Conservation (phyloP, 2,329 filamentous ascomycete species). For the Exophiala mesophila region DNA sequence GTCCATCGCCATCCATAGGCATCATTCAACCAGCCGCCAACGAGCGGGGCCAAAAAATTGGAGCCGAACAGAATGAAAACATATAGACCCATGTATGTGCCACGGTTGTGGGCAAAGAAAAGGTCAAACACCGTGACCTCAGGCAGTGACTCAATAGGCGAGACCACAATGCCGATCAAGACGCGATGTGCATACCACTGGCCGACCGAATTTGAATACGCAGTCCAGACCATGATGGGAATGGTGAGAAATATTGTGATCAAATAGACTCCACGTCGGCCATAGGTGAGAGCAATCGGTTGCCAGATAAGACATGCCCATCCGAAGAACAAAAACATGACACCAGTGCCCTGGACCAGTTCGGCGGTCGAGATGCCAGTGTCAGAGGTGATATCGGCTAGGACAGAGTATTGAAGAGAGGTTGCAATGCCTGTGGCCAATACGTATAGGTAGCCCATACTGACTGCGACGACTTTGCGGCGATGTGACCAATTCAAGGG, state of each 20-base stretch:
- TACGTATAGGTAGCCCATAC: constrained; percentile 41
- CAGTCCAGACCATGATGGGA: constrained; percentile 41
- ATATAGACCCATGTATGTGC: constrained; percentile 17
- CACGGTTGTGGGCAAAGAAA: constrained; percentile 28
- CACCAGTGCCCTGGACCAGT: constrained; percentile 35
- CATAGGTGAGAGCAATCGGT: constrained; percentile 43
- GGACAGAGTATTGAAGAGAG: constrained; percentile 38
- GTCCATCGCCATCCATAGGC: constrained; percentile 15
- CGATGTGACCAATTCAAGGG: constrained; percentile 43
- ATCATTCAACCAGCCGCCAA: constrained; percentile 26
- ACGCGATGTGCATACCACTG: constrained; percentile 47
- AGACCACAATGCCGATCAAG: constrained; percentile 44
- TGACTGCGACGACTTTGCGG: constrained; percentile 41
- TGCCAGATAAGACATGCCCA: constrained; percentile 46
- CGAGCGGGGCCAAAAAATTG: constrained; percentile 33
- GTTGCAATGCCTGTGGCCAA: constrained; percentile 35
- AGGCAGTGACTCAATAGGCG: constrained; percentile 45
- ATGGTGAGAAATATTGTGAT: constrained; percentile 28
- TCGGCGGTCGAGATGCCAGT: constrained; percentile 34
- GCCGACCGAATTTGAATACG: constrained; percentile 40
- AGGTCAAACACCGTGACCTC: constrained; percentile 45
- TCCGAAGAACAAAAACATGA: constrained; percentile 37
- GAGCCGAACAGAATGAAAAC: constrained; percentile 9
- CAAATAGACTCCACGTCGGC: constrained; percentile 27
- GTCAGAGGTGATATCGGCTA: constrained; percentile 34